phyloP scores from a whole-genome alignment of 208 protist species.

The Leishmania aethiopica region DNA sequence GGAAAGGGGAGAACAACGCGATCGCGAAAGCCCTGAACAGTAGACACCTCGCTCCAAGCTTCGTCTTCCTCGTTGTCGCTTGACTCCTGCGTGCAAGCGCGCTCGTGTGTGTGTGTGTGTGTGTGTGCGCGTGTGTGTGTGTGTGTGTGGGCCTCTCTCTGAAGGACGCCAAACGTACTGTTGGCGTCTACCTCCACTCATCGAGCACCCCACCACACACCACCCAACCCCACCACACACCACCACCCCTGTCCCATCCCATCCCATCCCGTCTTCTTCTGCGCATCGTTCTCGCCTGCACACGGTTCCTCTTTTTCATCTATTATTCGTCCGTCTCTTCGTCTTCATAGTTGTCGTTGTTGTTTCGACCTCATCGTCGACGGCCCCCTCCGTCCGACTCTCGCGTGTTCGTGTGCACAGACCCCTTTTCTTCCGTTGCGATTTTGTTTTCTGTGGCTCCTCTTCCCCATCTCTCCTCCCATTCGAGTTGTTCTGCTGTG shows the following conservation, averaged over 20 bases:
- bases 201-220: too few species aligned
- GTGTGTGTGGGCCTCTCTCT: not conserved
- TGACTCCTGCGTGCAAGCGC: not conserved
- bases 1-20: not conserved
- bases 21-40: not conserved
- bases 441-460: not conserved
- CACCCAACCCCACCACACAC: not conserved
- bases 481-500: not conserved
- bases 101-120: not conserved
- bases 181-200: not conserved
- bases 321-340: not conserved
- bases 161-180: constrained; percentile 1
- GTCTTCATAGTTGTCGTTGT: not conserved
- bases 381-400: not conserved
- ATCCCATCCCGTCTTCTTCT: not conserved
- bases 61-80: not conserved
- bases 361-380: not conserved
- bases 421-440: too few species aligned
- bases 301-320: not conserved
- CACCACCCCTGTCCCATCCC: not conserved
- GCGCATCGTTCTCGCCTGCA: not conserved
- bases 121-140: not conserved
- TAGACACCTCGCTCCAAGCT: not conserved
- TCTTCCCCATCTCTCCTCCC: not conserved
- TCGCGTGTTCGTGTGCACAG: not conserved